Percentiles rank a stretch among this genome's conserved stretches.
Conservation (phyloP, 2,329 filamentous ascomycete genomes). For the Cryphonectria nitschkei region DNA sequence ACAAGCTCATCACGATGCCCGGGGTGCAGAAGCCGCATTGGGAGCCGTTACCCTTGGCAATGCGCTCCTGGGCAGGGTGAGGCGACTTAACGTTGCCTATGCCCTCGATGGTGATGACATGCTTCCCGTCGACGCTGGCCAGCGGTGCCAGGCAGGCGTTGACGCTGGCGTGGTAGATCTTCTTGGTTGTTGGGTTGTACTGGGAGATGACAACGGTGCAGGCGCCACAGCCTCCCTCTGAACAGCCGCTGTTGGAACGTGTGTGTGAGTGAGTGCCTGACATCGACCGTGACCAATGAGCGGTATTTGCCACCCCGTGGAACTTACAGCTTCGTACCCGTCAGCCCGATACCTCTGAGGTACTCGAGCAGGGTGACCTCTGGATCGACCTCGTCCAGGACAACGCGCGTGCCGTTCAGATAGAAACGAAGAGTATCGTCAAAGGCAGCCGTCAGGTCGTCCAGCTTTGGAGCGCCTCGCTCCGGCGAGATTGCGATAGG, state of each 20-base stretch:
- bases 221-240: slow-evolving; percentile 94
- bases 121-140: slow-evolving; percentile 92
- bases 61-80: slow-evolving; percentile 87
- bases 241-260: slow-evolving; percentile 68
- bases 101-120: slow-evolving; percentile 96
- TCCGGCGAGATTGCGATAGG: slow-evolving; percentile 59
- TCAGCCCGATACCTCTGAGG: slow-evolving; percentile 87
- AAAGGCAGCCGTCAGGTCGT: slow-evolving; percentile 72
- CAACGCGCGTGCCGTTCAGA: slow-evolving; percentile 89
- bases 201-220: slow-evolving; percentile 96
- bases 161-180: slow-evolving; percentile 94
- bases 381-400: slow-evolving; percentile 84
- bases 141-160: slow-evolving; percentile 95
- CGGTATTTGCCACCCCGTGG: no score
- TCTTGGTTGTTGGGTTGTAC: slow-evolving; percentile 87
- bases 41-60: slow-evolving; percentile 88
- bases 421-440: slow-evolving; percentile 92
- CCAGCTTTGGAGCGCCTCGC: slow-evolving; percentile 41
- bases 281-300: not conserved
- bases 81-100: slow-evolving; percentile 87
- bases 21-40: slow-evolving; percentile 96
- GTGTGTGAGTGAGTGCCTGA: slow-evolving; percentile 22
- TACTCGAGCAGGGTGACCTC: slow-evolving; percentile 94
- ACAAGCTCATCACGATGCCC: slow-evolving; percentile 97
- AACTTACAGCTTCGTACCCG: slow-evolving; percentile 82